phyloP scores from a whole-genome alignment of 306 rosid genomes.

The Ceratonia siliqua region DNA sequence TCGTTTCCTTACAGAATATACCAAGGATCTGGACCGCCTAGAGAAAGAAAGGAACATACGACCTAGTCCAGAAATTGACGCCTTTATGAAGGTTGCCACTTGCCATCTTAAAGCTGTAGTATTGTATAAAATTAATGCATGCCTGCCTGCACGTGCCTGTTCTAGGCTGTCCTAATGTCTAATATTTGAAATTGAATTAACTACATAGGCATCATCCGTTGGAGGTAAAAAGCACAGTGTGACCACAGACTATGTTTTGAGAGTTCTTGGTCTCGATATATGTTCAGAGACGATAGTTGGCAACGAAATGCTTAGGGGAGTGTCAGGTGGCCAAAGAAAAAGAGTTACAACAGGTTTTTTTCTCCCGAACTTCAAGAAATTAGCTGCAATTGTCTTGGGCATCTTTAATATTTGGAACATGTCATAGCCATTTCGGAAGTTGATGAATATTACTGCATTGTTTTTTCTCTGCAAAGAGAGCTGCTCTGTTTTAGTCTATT shows the following conservation, averaged over 20 bases:
- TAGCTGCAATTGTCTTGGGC: not conserved
- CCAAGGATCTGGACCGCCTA: slow-evolving; percentile 44
- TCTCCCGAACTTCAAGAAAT: slow-evolving; percentile 2
- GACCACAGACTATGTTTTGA: slow-evolving; percentile 73
- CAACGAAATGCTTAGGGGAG: slow-evolving; percentile 80
- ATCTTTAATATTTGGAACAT: not conserved
- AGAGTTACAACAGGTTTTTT: slow-evolving; percentile 88
- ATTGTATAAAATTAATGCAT: not conserved
- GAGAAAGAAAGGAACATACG: slow-evolving; percentile 66
- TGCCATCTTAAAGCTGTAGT: not conserved
- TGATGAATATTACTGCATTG: not conserved
- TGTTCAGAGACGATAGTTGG: slow-evolving; percentile 86
- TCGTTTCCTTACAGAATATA: slow-evolving; percentile 35
- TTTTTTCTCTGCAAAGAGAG: slow-evolving; percentile 9
- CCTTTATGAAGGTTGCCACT: slow-evolving; percentile 88
- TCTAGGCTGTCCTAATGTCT: slow-evolving; percentile 3
- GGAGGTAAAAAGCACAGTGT: slow-evolving; percentile 76
- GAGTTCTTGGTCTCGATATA: slow-evolving; percentile 81
- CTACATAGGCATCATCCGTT: slow-evolving; percentile 68
- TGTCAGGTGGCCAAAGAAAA: slow-evolving; percentile 92
- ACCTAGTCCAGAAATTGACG: slow-evolving; percentile 81
- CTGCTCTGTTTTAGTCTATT: not conserved
- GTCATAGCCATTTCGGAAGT: not conserved
- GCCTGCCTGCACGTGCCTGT: not conserved
- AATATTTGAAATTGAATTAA: slow-evolving; percentile 22